A percentile compares a stretch with the other conserved stretches of the same genome.
Conservation (phyloP, 257 asterid genomes). For the Penstemon eatonii region DNA sequence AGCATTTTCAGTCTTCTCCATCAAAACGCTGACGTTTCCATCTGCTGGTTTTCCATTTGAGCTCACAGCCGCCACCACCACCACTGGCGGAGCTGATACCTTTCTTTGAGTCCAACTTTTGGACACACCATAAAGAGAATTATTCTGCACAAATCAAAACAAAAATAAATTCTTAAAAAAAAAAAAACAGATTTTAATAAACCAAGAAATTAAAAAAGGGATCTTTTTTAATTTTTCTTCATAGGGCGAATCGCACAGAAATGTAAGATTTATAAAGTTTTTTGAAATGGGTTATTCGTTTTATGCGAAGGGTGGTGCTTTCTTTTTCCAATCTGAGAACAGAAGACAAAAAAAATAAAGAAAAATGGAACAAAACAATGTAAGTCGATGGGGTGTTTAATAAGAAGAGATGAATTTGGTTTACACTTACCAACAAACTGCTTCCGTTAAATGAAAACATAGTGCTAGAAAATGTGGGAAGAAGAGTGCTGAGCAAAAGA, state of each 20-base stretch:
- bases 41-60: slow-evolving; percentile 47
- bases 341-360: slow-evolving; percentile 15
- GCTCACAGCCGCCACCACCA: slow-evolving; percentile 36
- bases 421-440: slow-evolving; percentile 58
- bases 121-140: slow-evolving; percentile 39
- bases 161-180: no score
- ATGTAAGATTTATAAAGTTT: not conserved
- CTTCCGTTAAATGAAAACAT: slow-evolving; percentile 73
- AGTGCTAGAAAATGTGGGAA: slow-evolving; percentile 28
- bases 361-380: not conserved
- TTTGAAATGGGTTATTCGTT: slow-evolving; percentile 18
- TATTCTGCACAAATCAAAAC: slow-evolving; percentile 31
- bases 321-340: slow-evolving; percentile 27
- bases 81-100: slow-evolving; percentile 35
- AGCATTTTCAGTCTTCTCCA: slow-evolving; percentile 32
- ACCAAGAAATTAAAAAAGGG: no score
- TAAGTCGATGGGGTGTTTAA: not conserved
- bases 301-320: slow-evolving; percentile 21
- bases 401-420: slow-evolving; percentile 1
- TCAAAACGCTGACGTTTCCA: slow-evolving; percentile 38
- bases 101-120: slow-evolving; percentile 36
- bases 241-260: not conserved
- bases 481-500: slow-evolving; percentile 11
- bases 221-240: no score
- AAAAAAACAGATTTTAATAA: no score